Evolutionary conservation across 2,329 filamentous ascomycete genomes (phyloP).

Genomic region (Colletotrichum cuscutae): DNA sequence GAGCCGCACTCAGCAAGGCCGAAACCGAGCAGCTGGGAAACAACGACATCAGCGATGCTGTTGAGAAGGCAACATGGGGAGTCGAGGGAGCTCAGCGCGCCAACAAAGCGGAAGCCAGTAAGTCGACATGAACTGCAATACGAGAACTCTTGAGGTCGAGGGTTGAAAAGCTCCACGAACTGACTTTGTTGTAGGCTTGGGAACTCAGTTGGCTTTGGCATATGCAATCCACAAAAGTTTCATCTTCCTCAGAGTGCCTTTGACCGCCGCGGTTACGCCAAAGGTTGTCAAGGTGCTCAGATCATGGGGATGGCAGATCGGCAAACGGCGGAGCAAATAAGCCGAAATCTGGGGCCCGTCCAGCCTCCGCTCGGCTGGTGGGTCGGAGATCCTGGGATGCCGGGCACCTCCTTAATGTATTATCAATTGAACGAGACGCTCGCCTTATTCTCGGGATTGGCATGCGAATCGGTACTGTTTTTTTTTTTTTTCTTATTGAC

Average conservation of each 20-base stretch:
- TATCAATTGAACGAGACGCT: slow-evolving; percentile 14
- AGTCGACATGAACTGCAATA: slow-evolving; percentile 50
- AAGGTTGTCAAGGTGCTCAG: slow-evolving; percentile 92
- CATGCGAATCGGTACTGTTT: slow-evolving; percentile 7
- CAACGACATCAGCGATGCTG: slow-evolving; percentile 55
- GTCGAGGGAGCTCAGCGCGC: slow-evolving; percentile 71
- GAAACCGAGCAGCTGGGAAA: slow-evolving; percentile 56
- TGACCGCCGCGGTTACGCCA: slow-evolving; percentile 89
- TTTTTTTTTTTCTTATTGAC: slow-evolving; percentile 21
- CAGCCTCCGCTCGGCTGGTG: background rate
- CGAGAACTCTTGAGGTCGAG: background rate
- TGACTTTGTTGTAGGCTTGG: slow-evolving; percentile 58
- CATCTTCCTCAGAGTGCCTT: slow-evolving; percentile 93
- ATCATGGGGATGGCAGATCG: slow-evolving; percentile 94
- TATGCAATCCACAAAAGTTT: slow-evolving; percentile 99
- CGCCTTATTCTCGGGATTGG: slow-evolving; percentile 18
- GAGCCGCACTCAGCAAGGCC: slow-evolving; percentile 57
- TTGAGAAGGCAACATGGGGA: slow-evolving; percentile 67
- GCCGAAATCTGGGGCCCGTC: slow-evolving; percentile 1
- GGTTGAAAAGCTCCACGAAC: slow-evolving; percentile 34
- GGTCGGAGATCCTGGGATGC: slow-evolving; percentile 10
- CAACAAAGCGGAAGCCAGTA: slow-evolving; percentile 78
- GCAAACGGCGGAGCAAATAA: slow-evolving; percentile 61
- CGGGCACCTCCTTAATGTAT: slow-evolving; percentile 14
- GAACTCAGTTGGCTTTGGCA: slow-evolving; percentile 88